phyloP scores from a whole-genome alignment of 345 rosid species.

The Salix viminalis region DNA sequence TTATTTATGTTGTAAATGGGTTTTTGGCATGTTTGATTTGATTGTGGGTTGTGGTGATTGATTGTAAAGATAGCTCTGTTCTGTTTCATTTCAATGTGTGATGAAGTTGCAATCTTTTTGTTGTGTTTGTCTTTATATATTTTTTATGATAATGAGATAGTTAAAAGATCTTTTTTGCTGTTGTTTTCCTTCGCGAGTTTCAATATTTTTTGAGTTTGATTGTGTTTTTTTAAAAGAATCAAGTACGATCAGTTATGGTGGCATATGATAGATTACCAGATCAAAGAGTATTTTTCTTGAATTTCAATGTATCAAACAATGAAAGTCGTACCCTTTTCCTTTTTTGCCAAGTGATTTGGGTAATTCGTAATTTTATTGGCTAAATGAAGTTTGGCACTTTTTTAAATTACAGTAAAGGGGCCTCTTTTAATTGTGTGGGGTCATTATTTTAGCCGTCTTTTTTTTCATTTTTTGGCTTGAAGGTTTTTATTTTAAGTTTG shows the following conservation, averaged over 20 bases:
- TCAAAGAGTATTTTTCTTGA: background rate
- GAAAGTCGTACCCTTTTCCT: background rate
- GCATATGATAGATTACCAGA: background rate
- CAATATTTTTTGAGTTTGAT: background rate
- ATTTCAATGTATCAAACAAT: background rate
- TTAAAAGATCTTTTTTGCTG: background rate
- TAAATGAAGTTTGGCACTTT: background rate
- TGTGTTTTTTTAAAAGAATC: background rate
- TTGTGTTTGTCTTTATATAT: background rate
- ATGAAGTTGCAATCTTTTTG: background rate
- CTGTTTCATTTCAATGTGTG: background rate
- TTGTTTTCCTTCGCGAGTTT: background rate
- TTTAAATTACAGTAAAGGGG: background rate
- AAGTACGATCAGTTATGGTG: background rate
- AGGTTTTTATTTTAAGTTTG: background rate
- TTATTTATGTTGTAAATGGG: background rate
- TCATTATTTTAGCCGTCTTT: background rate
- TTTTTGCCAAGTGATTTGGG: background rate
- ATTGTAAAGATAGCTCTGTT: background rate
- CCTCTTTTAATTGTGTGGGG: background rate
- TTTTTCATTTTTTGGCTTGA: background rate
- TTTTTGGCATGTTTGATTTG: background rate
- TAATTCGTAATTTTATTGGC: background rate
- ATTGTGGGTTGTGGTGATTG: background rate
- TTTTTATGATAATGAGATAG: background rate